phyloP scores from a whole-genome alignment of 2,329 filamentous ascomycete species.

The Leptographium galeiforme region DNA sequence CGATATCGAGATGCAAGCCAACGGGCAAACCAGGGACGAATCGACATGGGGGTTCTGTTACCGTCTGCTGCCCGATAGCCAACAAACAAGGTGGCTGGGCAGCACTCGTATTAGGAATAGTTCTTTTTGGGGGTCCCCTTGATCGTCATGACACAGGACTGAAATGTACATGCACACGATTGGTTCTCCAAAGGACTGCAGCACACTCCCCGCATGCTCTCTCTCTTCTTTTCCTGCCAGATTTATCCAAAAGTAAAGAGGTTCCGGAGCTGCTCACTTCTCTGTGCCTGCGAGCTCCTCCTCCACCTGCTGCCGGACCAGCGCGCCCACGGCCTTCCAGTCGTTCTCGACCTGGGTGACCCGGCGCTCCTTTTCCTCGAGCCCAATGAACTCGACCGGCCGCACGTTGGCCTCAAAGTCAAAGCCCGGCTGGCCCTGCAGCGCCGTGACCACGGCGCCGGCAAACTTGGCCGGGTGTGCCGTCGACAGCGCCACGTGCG shows the following conservation, averaged over 20 bases:
- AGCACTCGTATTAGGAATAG: no score
- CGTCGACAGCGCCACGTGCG: slow-evolving; percentile 79
- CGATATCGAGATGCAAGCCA: no score
- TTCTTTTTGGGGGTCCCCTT: no score
- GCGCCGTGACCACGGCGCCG: slow-evolving; percentile 66
- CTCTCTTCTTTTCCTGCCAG: not conserved
- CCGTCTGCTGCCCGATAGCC: no score
- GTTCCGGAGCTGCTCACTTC: not conserved
- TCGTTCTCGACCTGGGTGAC: slow-evolving; percentile 56
- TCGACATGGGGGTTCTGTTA: no score
- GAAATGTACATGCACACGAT: no score
- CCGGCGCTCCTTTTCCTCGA: slow-evolving; percentile 63
- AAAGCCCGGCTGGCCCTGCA: slow-evolving; percentile 59
- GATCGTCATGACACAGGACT: no score
- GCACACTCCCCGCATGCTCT: not conserved
- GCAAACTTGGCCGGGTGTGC: slow-evolving; percentile 95
- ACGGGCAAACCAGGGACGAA: no score
- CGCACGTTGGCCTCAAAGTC: slow-evolving; percentile 62
- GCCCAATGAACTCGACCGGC: slow-evolving; percentile 66
- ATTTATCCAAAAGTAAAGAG: not conserved
- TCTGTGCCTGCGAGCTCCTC: slow-evolving; percentile 32
- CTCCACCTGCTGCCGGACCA: slow-evolving; percentile 63
- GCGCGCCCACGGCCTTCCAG: slow-evolving; percentile 61
- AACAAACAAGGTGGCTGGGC: no score
- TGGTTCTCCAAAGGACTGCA: no score